Percentiles rank a stretch among this genome's conserved stretches.
Conservation (phyloP, 805 yeast species). For the Tetrapisispora arboricola region DNA sequence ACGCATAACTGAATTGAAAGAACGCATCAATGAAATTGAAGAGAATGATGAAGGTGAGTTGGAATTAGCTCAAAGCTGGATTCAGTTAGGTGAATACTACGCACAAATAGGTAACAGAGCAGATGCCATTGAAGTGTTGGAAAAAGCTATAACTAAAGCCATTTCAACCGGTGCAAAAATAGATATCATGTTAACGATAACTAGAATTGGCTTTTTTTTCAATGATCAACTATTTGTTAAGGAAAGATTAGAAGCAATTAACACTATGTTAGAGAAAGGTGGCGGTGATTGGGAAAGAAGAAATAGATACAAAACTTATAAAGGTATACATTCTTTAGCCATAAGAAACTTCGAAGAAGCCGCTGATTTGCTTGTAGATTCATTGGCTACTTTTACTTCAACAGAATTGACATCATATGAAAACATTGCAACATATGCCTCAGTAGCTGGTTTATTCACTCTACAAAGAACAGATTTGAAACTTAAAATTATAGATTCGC, state of each 20-base stretch:
- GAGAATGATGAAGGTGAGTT: conserved; percentile 70
- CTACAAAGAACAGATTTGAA: conserved; percentile 79
- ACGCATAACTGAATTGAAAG: conserved; percentile 39
- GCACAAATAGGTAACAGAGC: conserved; percentile 72
- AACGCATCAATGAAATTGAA: conserved; percentile 40
- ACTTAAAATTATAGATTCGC: conserved; percentile 78
- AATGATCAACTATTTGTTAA: conserved; percentile 63
- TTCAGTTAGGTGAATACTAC: conserved; percentile 78
- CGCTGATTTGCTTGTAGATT: conserved; percentile 73
- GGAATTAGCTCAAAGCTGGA: conserved; percentile 67
- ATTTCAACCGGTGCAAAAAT: conserved; percentile 86
- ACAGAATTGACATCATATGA: conserved; percentile 84
- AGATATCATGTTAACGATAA: conserved; percentile 70
- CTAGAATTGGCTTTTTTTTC: conserved; percentile 83
- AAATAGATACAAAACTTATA: conserved; percentile 84
- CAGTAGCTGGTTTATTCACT: conserved; percentile 77
- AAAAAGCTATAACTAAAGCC: conserved; percentile 65
- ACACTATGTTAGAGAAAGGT: conserved; percentile 78
- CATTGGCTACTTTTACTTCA: conserved; percentile 90
- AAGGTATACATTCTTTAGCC: conserved; percentile 74
- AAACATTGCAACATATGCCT: conserved; percentile 79
- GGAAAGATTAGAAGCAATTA: conserved; percentile 62
- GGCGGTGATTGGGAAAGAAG: conserved; percentile 99
- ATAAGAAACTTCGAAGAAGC: conserved; percentile 83
- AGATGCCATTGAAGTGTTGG: conserved; percentile 56